phyloP scores from a whole-genome alignment of 2,329 filamentous ascomycete genomes.

The Epichloe coenophiala region DNA sequence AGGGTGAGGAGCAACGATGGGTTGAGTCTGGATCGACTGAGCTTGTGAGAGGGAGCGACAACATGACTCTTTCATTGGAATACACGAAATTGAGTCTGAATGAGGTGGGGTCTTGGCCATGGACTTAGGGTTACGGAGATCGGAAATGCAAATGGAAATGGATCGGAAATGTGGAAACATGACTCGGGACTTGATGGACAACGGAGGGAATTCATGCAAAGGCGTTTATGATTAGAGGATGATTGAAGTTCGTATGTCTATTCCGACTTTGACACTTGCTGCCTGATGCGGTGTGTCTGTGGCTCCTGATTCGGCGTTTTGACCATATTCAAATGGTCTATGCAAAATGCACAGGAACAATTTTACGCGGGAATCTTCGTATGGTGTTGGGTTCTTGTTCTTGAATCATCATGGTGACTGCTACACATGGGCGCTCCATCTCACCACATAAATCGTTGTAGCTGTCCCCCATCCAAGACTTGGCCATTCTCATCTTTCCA shows the following conservation, averaged over 20 bases:
- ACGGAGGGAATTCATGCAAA: background rate
- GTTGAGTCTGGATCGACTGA: slow-evolving; percentile 61
- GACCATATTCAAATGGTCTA: background rate
- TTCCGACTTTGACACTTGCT: background rate
- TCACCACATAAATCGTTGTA: slow-evolving; percentile 77
- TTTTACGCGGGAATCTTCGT: background rate
- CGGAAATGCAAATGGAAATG: background rate
- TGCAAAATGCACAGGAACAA: background rate
- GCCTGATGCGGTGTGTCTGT: background rate
- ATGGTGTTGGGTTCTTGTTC: background rate
- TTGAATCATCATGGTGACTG: background rate
- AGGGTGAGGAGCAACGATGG: slow-evolving; percentile 61
- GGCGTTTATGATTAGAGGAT: slow-evolving; percentile 2
- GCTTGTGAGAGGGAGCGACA: slow-evolving; percentile 40
- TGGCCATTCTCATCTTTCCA: slow-evolving; percentile 45
- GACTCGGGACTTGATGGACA: background rate
- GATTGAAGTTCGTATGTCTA: background rate
- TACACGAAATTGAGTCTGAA: background rate
- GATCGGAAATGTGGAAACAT: background rate
- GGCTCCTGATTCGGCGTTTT: background rate
- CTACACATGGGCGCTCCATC: too few relatives aligned
- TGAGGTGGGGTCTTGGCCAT: too few relatives aligned
- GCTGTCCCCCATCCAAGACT: slow-evolving; percentile 34
- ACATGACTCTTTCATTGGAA: background rate
- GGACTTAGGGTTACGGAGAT: background rate